Base-by-base conservation (phyloP, 441 rosid genomes). In the Euphorbia celastroides region DNA sequence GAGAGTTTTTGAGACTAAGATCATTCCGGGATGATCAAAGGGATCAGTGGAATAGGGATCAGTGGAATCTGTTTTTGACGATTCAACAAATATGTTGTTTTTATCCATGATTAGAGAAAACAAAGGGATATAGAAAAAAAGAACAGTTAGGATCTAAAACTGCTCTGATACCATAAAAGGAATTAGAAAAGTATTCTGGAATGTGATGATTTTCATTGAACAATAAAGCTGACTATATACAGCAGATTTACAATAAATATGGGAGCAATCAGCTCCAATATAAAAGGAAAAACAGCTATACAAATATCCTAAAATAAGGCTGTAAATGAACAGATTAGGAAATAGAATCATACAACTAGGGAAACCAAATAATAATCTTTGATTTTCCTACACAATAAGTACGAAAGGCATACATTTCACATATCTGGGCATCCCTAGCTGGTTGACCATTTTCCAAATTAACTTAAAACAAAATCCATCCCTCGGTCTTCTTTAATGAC, bases 1-100 rank as follows among this genome's bases (percentile, higher is more conserved):
- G 14, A 42, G 48, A 10, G 48, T 12, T 42, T 42, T 42, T 42
- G 48, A 10, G 17, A 42, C 48, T 42, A 42, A 42, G 14, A 42
- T 42, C 48, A 42, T 5, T 42, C 48, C 48, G 14, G 48, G 48
- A 42, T 42, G 48, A 42, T 42, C 48, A 42, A 17, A 42, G 48
- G 1, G 48, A 42, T 42, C 17, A 5, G 17, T 42, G 59, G 1
- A 27, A 27, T 12, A 11, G 16, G 60, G 60, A 57, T 57, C 3
- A 57, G 36, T 10, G 27, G 38, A 57, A 57, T 57, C 60, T 57
- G 60, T 36, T 36, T 57, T 57, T 57, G 60, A 57, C 28, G 60
- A 26, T 57, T 57, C 60, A 57, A 14, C 60, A 57, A 7, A 57
- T 1, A 11, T 26, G 27, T 28, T 1, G 16, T 57, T 57, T 6